These are phyloP conservation scores for Falciphora oryzae DNA, from an alignment of 2,329 filamentous ascomycete species.

Conservation along the genomic window DNA sequence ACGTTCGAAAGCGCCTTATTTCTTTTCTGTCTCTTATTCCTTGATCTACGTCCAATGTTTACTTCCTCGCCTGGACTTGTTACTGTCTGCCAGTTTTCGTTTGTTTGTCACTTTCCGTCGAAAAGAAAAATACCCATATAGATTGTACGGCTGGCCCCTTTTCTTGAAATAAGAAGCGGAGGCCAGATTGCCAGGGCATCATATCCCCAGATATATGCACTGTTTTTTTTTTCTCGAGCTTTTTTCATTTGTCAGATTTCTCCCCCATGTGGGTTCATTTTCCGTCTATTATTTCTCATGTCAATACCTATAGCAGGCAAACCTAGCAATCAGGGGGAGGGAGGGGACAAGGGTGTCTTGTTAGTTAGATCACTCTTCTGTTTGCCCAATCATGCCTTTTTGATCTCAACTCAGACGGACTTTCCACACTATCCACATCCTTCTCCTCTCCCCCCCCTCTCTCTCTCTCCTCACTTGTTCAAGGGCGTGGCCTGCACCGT, in stretches of 20 bases:
- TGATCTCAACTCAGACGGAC: background rate
- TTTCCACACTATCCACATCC: background rate
- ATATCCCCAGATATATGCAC: background rate
- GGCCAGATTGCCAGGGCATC: background rate
- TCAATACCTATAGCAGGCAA: background rate
- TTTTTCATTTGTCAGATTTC: background rate
- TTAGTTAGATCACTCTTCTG: background rate
- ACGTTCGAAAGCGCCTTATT: background rate
- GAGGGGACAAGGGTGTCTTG: background rate
- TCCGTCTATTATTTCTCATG: background rate
- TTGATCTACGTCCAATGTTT: background rate
- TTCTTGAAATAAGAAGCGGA: background rate
- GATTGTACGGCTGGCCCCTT: slow-evolving; percentile 9
- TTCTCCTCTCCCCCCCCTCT: too few species aligned
- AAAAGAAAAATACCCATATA: slow-evolving; percentile 12
- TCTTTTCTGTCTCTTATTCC: background rate
- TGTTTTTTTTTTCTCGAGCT: background rate
- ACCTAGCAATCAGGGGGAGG: background rate
- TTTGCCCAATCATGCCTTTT: background rate
- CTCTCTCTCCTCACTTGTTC: too few species aligned
- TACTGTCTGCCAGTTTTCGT: slow-evolving; percentile 3
- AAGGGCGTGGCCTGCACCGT: background rate
- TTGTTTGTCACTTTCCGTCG: slow-evolving; percentile 5
- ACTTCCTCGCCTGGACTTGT: background rate
- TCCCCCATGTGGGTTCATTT: too few species aligned